Base-by-base conservation (phyloP, 2,329 filamentous ascomycete genomes). In the Neopestalotiopsis rosae region DNA sequence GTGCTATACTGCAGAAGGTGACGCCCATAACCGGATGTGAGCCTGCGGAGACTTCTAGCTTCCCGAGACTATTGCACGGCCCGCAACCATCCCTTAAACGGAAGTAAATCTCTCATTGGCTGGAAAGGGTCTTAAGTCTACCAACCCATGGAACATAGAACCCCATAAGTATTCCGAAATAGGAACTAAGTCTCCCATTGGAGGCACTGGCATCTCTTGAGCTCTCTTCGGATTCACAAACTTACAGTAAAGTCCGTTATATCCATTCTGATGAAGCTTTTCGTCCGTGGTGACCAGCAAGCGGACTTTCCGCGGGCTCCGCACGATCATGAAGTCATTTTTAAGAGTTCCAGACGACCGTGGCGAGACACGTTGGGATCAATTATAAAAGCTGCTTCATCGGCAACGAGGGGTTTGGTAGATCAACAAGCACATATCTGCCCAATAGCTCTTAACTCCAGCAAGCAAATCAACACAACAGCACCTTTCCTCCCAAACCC, bases 141-240 rank as follows among this genome's bases (percentile, higher is more conserved):
- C 10, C 40, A 38, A 7, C 24, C 24, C 20, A 52, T 56, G 5
- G 62, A 13, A 17, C 40, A 12, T 30, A 3, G 20, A n/a, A 5
- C 12, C 6, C 14, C 28, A 14, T 10, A 12, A 20, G 45, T 17
- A 17, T 45, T 24, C 62, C 40, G 1, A 14, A 56, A 65, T 9
- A 66, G 40, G 61, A 24, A 64, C n/a, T 38, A 64, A 64, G n/a
- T 64, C 61, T 64, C 61, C 10, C 40, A 64, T 64, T 64, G 61
- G 59, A 13, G 40, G 30, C 13, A 6, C 32, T 4, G 30, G 32
- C 2, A 24, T 24, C 24, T 24, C 24, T 42, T 2, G 10, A 20
- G 6, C 28, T 24, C 34, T 13, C 12, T 4, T 12, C n/a, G 4
- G 9, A 38, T 42, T 17, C 57, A 24, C 3, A 5, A n/a, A 12